phyloP scores from a whole-genome alignment of 192 early-diverging fungal genomes.

The Geranomyces michiganensis region DNA sequence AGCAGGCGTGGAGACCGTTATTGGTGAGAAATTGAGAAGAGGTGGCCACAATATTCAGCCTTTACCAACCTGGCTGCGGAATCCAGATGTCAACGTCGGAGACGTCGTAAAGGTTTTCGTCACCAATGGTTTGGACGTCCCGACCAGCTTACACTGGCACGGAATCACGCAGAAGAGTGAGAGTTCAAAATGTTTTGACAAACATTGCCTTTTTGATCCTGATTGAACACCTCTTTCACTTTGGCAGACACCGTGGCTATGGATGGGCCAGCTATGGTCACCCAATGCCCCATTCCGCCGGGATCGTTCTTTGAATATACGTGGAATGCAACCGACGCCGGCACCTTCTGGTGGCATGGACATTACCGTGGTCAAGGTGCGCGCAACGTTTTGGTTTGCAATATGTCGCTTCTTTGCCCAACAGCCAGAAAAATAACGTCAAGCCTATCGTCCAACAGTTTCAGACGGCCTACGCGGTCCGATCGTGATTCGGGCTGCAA shows the following conservation, averaged over 20 bases:
- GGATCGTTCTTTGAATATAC: slow-evolving; percentile 69
- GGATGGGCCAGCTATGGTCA: slow-evolving; percentile 63
- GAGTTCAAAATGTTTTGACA: slow-evolving; percentile 8
- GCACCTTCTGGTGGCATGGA: slow-evolving; percentile 68
- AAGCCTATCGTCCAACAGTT: too few relatives aligned
- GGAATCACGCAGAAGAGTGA: slow-evolving; percentile 75
- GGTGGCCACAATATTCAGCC: too few relatives aligned
- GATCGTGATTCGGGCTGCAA: slow-evolving; percentile 9
- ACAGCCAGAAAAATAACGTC: too few relatives aligned
- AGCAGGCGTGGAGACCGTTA: not conserved
- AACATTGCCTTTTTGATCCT: slow-evolving; percentile 37
- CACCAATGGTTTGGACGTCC: slow-evolving; percentile 36
- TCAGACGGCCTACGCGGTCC: slow-evolving; percentile 67
- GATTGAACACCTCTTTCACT: too few relatives aligned
- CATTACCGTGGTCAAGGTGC: slow-evolving; percentile 72
- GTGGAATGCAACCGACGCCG: slow-evolving; percentile 69
- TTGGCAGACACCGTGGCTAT: slow-evolving; percentile 21
- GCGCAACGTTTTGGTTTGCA: too few relatives aligned
- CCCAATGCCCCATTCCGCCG: slow-evolving; percentile 31
- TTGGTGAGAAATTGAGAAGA: not conserved
- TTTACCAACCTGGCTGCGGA: too few relatives aligned
- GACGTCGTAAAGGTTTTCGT: slow-evolving; percentile 12
- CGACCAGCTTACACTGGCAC: slow-evolving; percentile 54
- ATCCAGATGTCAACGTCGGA: not conserved
- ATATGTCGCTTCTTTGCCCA: too few relatives aligned